Base-by-base conservation (phyloP, 768 basidiomycete species). In the Podaxis sp. region DNA sequence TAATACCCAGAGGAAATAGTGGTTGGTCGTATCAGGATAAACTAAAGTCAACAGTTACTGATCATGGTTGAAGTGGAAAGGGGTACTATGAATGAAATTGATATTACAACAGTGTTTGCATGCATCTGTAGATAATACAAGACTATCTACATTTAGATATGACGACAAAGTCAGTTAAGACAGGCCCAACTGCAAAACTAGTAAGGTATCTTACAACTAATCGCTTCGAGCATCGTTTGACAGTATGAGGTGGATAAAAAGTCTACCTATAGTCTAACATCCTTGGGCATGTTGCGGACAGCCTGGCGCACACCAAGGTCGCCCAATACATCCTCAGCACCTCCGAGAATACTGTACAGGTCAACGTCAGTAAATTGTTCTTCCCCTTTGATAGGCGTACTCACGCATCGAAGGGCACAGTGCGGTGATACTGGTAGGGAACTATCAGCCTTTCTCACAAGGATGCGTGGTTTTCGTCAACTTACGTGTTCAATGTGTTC, bases 291-390 rank as follows among this genome's bases (percentile, higher is more conserved):
- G 19, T 76, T 77, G 49, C 88, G 82, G 68, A 93, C 82, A 0
- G 91, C 91, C 71, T 93, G 91, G 53, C 92, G 82, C 8, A 93
- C 91, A 53, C 93, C 92, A 29, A 94, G 79, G 69, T 94, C 92
- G 17, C 85, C 86, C 60, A 94, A 75, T 9, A 93, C 91, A 66
- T 91, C 90, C 72, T 91, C 89, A 64, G 90, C 89, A 82, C 90
- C 91, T 65, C 91, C 91, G 25, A 92, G 81, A 52, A 92, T 75
- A 15, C 77, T 80, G 59, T n/a, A 22, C 25, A 64, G 15, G 36
- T 15, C 6, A 15, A 47, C 2, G 1, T 56, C 3, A 53, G 52
- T 51, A 12, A 58, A 49, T 47, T 52, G 46, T 2, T 22, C 47
- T 19, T 38, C 29, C 49, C 36, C 51, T 19, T 25, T 46, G 41